These are phyloP conservation scores for Alternaria triticimaculans DNA, from an alignment of 2,329 filamentous ascomycete species.

Conservation along the genomic window DNA sequence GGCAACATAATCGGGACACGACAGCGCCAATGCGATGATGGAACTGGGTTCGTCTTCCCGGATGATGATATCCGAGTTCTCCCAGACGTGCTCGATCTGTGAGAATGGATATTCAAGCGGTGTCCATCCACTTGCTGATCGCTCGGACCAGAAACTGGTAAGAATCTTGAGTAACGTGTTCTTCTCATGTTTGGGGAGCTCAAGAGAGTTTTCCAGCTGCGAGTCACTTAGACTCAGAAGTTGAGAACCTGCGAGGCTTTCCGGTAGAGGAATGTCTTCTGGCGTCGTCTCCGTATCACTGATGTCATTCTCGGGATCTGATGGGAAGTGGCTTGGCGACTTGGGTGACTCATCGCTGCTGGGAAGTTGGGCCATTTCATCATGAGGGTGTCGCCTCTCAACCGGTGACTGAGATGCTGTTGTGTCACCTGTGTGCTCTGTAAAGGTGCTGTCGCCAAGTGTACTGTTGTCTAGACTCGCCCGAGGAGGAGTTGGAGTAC, in stretches of 20 bases:
- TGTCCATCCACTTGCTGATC: constrained; percentile 93
- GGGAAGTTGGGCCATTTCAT: constrained; percentile 18
- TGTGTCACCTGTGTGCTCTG: constrained; percentile 37
- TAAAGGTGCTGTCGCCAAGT: constrained; percentile 44
- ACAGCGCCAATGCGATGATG: constrained; percentile 89
- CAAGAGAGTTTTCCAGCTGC: constrained; percentile 67
- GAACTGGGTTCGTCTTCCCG: constrained; percentile 97
- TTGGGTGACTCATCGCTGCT: constrained; percentile 36
- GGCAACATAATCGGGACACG: constrained; percentile 82
- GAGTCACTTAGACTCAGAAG: constrained; percentile 61
- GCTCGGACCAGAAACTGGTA: constrained; percentile 97
- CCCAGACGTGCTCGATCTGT: constrained; percentile 90
- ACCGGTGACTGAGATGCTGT: constrained; percentile 45
- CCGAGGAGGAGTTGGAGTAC: constrained; percentile 39
- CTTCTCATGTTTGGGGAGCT: constrained; percentile 91
- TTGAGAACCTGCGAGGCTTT: constrained; percentile 64
- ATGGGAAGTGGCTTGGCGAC: constrained; percentile 51
- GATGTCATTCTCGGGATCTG: constrained; percentile 57
- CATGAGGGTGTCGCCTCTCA: constrained; percentile 35
- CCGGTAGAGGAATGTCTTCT: constrained; percentile 70
- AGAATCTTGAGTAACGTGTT: constrained; percentile 93
- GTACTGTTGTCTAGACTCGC: constrained; percentile 47
- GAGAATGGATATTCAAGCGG: constrained; percentile 87
- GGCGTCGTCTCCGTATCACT: constrained; percentile 77
- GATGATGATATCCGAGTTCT: constrained; percentile 95